A percentile compares a stretch with the other conserved stretches of the same genome.
These are phyloP conservation scores for Durio zibethinus DNA, from an alignment of 345 rosid genomes.

Conservation along the genomic window DNA sequence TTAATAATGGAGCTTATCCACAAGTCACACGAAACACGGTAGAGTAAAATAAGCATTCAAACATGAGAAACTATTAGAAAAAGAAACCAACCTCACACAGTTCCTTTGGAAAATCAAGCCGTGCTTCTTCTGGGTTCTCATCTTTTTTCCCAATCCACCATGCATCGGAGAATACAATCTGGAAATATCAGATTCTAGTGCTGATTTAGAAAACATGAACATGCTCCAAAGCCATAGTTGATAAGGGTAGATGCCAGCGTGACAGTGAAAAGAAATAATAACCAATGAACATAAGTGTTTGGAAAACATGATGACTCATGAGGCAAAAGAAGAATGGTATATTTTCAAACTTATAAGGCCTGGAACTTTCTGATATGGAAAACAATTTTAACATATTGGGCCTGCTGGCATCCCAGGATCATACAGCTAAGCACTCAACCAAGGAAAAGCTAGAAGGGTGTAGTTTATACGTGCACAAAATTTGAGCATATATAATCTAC, in stretches of 20 bases:
- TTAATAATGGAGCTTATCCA: not conserved
- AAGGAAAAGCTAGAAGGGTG: not conserved
- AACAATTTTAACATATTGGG: not conserved
- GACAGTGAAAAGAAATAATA: not conserved
- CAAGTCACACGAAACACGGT: not conserved
- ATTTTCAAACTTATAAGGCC: not conserved
- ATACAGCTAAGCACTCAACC: not conserved
- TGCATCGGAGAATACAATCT: constrained; percentile 90
- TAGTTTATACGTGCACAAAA: not conserved
- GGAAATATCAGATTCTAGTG: constrained; percentile 16
- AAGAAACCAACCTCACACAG: constrained; percentile 53
- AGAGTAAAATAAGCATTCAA: not conserved
- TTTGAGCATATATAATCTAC: not conserved
- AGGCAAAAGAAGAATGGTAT: not conserved
- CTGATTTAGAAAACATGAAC: not conserved
- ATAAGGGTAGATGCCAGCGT: not conserved
- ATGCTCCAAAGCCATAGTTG: not conserved
- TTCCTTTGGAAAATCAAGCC: constrained; percentile 74
- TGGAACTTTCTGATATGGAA: not conserved
- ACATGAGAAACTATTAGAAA: not conserved
- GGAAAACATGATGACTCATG: not conserved
- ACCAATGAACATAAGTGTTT: not conserved
- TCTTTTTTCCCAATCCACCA: constrained; percentile 97
- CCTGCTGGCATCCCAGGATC: not conserved
- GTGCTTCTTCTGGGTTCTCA: constrained; percentile 78